A percentile compares a stretch with the other conserved stretches of the same genome.
Conservation (phyloP, 2,329 filamentous ascomycete genomes). For the Exophiala oligosperma region DNA sequence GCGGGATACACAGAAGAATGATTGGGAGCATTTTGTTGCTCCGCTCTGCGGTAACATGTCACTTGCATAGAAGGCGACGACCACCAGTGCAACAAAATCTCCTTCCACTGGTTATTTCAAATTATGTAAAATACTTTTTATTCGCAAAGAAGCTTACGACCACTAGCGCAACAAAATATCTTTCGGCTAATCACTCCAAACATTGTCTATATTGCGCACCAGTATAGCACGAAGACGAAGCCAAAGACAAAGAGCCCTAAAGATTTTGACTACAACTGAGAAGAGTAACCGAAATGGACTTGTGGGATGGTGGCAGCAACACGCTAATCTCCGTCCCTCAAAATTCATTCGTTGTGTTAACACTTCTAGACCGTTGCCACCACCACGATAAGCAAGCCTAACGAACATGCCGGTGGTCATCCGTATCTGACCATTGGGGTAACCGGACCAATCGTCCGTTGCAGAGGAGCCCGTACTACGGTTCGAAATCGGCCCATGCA, state of each 20-base stretch:
- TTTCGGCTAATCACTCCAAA: too few species aligned
- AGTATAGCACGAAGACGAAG: too few species aligned
- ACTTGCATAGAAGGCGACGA: neutral
- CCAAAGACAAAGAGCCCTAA: too few species aligned
- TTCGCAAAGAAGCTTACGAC: too few species aligned
- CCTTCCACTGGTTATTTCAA: too few species aligned
- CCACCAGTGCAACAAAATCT: too few species aligned
- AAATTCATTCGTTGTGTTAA: neutral
- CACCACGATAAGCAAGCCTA: neutral
- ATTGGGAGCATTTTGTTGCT: slow-evolving; percentile 15
- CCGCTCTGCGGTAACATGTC: slow-evolving; percentile 21
- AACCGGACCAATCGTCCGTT: neutral
- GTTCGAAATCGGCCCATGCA: neutral
- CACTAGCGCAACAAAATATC: too few species aligned
- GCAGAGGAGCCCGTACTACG: neutral
- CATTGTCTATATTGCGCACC: too few species aligned
- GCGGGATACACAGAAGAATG: neutral
- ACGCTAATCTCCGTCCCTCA: slow-evolving; percentile 2
- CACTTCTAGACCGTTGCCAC: neutral
- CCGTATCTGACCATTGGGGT: neutral
- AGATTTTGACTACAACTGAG: too few species aligned
- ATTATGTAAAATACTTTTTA: too few species aligned
- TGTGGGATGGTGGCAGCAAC: neutral
- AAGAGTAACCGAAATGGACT: too few species aligned
- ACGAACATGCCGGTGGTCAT: neutral